These are phyloP conservation scores for Hyphopichia wangnamkhiaoensis DNA, from an alignment of 1,139 yeast species.

Conservation along the genomic window DNA sequence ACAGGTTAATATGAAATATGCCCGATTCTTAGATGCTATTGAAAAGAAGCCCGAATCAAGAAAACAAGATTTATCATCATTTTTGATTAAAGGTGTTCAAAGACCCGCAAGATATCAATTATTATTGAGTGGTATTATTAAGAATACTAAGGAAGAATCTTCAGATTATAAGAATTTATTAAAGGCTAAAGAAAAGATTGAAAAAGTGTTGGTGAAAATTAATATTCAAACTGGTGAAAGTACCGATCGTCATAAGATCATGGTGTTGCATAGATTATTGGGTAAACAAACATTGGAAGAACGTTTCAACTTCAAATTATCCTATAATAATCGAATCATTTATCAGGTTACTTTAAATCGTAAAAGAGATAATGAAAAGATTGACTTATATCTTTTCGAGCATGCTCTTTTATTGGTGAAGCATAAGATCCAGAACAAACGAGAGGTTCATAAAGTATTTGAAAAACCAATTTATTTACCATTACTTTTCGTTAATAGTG, in stretches of 20 bases:
- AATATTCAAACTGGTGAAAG: slow-evolving; percentile 93
- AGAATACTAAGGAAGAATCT: slow-evolving; percentile 72
- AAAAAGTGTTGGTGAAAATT: slow-evolving; percentile 74
- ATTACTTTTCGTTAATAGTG: slow-evolving; percentile 70
- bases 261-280: slow-evolving; percentile 73
- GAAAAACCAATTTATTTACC: slow-evolving; percentile 94
- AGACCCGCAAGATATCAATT: slow-evolving; percentile 94
- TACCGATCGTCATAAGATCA: slow-evolving; percentile 87
- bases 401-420: slow-evolving; percentile 85
- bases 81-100: slow-evolving; percentile 92
- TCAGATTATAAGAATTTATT: slow-evolving; percentile 73
- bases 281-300: slow-evolving; percentile 83
- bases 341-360: slow-evolving; percentile 73
- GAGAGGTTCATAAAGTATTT: slow-evolving; percentile 89
- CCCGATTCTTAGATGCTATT: slow-evolving; percentile 89
- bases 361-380: slow-evolving; percentile 74
- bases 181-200: slow-evolving; percentile 74
- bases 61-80: slow-evolving; percentile 89
- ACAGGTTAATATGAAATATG: slow-evolving; percentile 84
- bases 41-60: slow-evolving; percentile 87
- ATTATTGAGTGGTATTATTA: slow-evolving; percentile 77
- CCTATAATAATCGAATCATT: slow-evolving; percentile 78
- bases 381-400: slow-evolving; percentile 83
- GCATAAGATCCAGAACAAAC: slow-evolving; percentile 81
- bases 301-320: slow-evolving; percentile 61